These are phyloP conservation scores for Nicotiana undulata DNA, from an alignment of 257 asterid genomes.

Conservation along the genomic window DNA sequence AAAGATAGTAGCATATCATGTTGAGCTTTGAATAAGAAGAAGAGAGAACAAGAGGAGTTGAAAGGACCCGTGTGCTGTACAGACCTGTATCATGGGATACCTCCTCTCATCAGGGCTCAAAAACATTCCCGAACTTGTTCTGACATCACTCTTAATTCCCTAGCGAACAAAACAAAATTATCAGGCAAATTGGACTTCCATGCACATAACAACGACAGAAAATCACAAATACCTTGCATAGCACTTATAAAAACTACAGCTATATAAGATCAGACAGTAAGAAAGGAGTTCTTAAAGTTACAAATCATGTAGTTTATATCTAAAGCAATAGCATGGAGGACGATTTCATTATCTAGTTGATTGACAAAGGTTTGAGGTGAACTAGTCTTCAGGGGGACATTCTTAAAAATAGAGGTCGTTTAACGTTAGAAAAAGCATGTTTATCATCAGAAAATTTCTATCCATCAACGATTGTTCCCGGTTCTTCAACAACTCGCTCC, in stretches of 20 bases:
- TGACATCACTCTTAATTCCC: conserved; percentile 68
- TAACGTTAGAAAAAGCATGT: background rate
- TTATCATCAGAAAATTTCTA: background rate
- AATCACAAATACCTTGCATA: background rate
- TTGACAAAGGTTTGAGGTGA: background rate
- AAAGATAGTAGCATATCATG: background rate
- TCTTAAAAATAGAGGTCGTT: background rate
- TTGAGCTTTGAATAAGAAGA: background rate
- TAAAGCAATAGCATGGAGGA: background rate
- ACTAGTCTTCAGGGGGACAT: background rate
- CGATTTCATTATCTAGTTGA: background rate
- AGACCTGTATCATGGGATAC: conserved; percentile 69
- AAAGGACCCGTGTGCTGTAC: background rate
- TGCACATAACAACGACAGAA: background rate
- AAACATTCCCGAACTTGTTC: conserved; percentile 90
- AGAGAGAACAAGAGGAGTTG: background rate
- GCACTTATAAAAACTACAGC: background rate
- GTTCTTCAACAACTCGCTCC: background rate
- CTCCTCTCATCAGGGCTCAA: conserved; percentile 51
- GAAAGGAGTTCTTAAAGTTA: background rate
- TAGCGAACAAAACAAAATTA: conserved; percentile 13
- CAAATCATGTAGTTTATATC: background rate
- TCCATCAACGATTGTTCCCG: background rate
- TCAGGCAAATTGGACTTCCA: conserved; percentile 1
- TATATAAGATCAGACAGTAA: background rate